Percentiles rank a stretch among this genome's conserved stretches.
phyloP scores from a whole-genome alignment of 148 eudicot genomes.

The Rhododendron ferrugineum region DNA sequence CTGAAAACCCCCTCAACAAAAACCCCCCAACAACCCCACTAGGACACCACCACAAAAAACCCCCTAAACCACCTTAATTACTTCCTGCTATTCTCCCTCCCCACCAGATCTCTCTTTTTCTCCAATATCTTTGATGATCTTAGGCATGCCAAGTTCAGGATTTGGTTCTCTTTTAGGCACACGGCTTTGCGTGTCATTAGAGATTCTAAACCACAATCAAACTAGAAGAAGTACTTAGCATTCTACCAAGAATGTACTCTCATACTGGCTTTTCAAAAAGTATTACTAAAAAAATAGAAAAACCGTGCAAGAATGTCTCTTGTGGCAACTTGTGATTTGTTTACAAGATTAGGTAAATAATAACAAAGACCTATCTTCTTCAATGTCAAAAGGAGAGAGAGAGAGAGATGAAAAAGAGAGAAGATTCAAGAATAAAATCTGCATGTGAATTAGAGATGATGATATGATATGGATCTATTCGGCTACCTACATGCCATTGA shows the following conservation, averaged over 20 bases:
- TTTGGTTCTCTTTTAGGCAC: constrained; percentile 2
- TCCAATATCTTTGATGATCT: background rate
- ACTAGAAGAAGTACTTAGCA: background rate
- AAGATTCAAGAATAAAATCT: background rate
- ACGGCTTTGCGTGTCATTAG: background rate
- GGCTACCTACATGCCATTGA: background rate
- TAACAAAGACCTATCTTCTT: background rate
- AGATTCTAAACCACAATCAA: background rate
- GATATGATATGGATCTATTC: background rate
- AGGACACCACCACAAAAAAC: too few relatives aligned
- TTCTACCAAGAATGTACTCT: background rate
- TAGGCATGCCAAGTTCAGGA: background rate
- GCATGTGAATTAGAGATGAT: background rate
- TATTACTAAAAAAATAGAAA: background rate
- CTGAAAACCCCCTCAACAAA: too few relatives aligned
- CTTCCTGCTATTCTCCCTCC: background rate
- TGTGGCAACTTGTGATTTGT: background rate
- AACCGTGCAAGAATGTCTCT: background rate
- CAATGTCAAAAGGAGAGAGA: background rate
- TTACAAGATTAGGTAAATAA: background rate
- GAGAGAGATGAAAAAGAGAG: background rate
- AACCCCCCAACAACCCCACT: too few relatives aligned
- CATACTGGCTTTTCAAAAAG: background rate
- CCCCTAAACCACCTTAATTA: background rate
- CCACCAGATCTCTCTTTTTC: background rate